Conservation (phyloP, 1,139 yeast species). For the Lodderomyces parapsilosis region DNA sequence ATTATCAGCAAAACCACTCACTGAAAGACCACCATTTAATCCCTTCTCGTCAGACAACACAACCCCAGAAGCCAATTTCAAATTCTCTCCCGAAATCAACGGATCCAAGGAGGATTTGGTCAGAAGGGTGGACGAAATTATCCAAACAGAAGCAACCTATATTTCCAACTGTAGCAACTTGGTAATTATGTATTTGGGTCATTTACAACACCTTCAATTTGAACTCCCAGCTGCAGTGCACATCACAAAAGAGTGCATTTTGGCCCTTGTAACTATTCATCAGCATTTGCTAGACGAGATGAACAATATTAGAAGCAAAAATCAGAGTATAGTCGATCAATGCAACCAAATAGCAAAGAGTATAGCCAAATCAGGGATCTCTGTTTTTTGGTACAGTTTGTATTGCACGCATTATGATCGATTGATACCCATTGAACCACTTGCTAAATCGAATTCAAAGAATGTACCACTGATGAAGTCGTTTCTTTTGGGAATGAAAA, state of each 20-base stretch:
- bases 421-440: background rate
- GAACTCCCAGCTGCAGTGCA: slow-evolving; percentile 24
- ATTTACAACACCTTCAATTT: background rate
- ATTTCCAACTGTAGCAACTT: background rate
- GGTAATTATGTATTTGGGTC: background rate
- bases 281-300: slow-evolving; percentile 19
- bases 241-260: slow-evolving; percentile 20
- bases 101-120: background rate
- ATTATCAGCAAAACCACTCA: no score
- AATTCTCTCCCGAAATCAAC: background rate
- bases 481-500: slow-evolving; percentile 30
- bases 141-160: background rate
- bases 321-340: background rate
- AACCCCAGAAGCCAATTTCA: background rate
- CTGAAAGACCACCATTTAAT: background rate
- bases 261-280: slow-evolving; percentile 26
- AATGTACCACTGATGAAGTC: background rate
- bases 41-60: background rate
- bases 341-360: background rate
- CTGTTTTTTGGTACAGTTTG: slow-evolving; percentile 12
- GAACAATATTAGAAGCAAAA: slow-evolving; percentile 1
- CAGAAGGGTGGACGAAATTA: background rate
- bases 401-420: slow-evolving; percentile 9
- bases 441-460: background rate
- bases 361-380: slow-evolving; percentile 8